phyloP scores from a whole-genome alignment of 2,329 filamentous ascomycete species.

The Penicillium sp. region DNA sequence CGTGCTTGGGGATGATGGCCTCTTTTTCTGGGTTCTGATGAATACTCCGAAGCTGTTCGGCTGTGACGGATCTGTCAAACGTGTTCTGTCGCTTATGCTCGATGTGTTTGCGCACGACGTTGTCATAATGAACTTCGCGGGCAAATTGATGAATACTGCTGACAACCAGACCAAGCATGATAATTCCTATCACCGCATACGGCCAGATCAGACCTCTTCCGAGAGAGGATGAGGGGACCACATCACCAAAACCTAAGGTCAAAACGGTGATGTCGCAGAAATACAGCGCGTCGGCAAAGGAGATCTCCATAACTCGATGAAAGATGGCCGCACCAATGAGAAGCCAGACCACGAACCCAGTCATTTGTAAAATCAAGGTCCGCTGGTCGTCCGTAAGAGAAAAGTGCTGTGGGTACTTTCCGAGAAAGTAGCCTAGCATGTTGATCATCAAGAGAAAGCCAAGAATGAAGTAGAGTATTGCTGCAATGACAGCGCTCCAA shows the following conservation, averaged over 20 bases:
- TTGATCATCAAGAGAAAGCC: slow-evolving; percentile 77
- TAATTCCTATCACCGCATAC: slow-evolving; percentile 78
- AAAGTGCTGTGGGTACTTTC: slow-evolving; percentile 79
- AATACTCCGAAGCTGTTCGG: slow-evolving; percentile 26
- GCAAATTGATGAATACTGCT: slow-evolving; percentile 73
- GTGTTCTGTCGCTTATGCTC: slow-evolving; percentile 57
- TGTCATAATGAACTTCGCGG: slow-evolving; percentile 60
- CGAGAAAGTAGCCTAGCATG: slow-evolving; percentile 72
- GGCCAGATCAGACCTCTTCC: slow-evolving; percentile 76
- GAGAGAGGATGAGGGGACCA: slow-evolving; percentile 57
- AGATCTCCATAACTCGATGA: slow-evolving; percentile 69
- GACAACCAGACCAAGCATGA: slow-evolving; percentile 81
- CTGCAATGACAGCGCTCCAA: slow-evolving; percentile 81
- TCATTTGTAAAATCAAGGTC: slow-evolving; percentile 88
- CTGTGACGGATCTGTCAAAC: slow-evolving; percentile 55
- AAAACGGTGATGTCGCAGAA: slow-evolving; percentile 72
- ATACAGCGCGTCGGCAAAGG: slow-evolving; percentile 75
- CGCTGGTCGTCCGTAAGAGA: slow-evolving; percentile 76
- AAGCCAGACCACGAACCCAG: slow-evolving; percentile 79
- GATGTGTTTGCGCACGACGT: slow-evolving; percentile 62
- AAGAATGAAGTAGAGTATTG: slow-evolving; percentile 75
- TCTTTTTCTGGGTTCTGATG: slow-evolving; percentile 13
- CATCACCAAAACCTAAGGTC: slow-evolving; percentile 64
- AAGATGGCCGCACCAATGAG: slow-evolving; percentile 77
- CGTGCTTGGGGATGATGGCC: neutral